Evolutionary conservation across 2,329 filamentous ascomycete species (phyloP).

Genomic region (Cladophialophora exuberans): DNA sequence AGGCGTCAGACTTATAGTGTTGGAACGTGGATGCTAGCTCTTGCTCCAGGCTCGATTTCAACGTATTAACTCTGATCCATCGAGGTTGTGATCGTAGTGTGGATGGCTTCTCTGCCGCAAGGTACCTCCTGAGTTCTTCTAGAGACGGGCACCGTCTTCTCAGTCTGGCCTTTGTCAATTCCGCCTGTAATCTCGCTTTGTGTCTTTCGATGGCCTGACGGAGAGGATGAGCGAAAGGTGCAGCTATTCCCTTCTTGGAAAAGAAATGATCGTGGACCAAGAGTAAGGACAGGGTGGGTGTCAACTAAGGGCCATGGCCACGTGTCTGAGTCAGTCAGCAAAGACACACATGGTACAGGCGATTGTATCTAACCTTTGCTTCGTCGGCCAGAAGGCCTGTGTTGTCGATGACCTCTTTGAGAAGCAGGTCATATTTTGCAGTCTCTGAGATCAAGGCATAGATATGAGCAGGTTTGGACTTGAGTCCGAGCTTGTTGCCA

Average conservation of each 20-base stretch:
- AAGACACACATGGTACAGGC: slow-evolving; percentile 3
- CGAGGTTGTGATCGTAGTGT: slow-evolving; percentile 66
- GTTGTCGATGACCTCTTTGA: slow-evolving; percentile 88
- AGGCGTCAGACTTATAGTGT: slow-evolving; percentile 59
- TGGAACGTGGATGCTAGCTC: slow-evolving; percentile 77
- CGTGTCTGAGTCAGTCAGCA: slow-evolving; percentile 44
- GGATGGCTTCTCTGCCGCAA: slow-evolving; percentile 43
- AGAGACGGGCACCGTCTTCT: slow-evolving; percentile 70
- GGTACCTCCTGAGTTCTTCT: slow-evolving; percentile 58
- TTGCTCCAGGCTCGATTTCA: slow-evolving; percentile 70
- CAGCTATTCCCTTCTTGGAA: slow-evolving; percentile 77
- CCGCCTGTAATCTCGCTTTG: slow-evolving; percentile 76
- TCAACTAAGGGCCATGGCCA: slow-evolving; percentile 62
- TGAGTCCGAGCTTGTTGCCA: slow-evolving; percentile 68
- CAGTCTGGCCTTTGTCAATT: slow-evolving; percentile 79
- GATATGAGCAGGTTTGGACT: slow-evolving; percentile 77
- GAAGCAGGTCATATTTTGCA: slow-evolving; percentile 83
- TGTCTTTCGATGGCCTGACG: slow-evolving; percentile 76
- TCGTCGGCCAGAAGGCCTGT: slow-evolving; percentile 77
- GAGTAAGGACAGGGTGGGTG: slow-evolving; percentile 76
- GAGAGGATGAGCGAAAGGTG: slow-evolving; percentile 78
- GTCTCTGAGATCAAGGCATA: slow-evolving; percentile 87
- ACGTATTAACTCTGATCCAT: slow-evolving; percentile 86
- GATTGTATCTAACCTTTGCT: slow-evolving; percentile 67
- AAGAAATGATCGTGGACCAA: slow-evolving; percentile 86